These are phyloP conservation scores for Phytophthora nicotianae DNA, from an alignment of 352 stramenopile genomes.

Conservation along the genomic window DNA sequence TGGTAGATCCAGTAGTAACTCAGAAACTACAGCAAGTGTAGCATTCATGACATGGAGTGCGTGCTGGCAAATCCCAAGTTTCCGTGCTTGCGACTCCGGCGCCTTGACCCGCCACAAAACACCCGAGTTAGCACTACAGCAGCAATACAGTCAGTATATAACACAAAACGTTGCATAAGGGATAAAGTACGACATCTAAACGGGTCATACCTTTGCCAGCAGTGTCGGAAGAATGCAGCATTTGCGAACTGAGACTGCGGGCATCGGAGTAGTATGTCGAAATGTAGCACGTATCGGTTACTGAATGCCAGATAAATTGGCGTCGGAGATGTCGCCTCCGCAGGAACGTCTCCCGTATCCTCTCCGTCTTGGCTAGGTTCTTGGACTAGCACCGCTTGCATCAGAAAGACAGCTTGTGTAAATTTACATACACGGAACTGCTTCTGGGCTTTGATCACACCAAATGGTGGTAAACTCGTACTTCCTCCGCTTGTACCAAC, in stretches of 20 bases:
- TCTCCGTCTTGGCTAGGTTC: constrained; percentile 40
- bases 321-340: constrained; percentile 11
- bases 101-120: constrained; percentile 19
- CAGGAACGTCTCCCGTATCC: constrained; percentile 5
- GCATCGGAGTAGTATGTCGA: constrained; percentile 50
- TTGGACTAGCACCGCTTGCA: constrained; percentile 62
- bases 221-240: constrained; percentile 50
- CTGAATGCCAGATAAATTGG: constrained; percentile 41
- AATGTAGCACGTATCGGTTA: constrained; percentile 54
- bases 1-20: constrained; percentile 62
- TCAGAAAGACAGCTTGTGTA: constrained; percentile 50
- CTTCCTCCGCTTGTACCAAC: constrained; percentile 38
- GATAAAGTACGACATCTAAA: neutral
- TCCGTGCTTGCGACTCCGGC: constrained; percentile 1
- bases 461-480: constrained; percentile 58
- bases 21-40: constrained; percentile 43
- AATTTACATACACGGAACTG: constrained; percentile 74
- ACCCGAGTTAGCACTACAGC: constrained; percentile 16
- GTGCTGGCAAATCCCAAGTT: constrained; percentile 48
- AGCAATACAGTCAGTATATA: constrained; percentile 1
- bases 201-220: constrained; percentile 52
- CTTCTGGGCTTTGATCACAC: constrained; percentile 66
- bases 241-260: constrained; percentile 40
- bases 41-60: constrained; percentile 35
- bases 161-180: neutral